These are phyloP conservation scores for Arabis hirsuta DNA, from an alignment of 345 rosid genomes.

Conservation along the genomic window DNA sequence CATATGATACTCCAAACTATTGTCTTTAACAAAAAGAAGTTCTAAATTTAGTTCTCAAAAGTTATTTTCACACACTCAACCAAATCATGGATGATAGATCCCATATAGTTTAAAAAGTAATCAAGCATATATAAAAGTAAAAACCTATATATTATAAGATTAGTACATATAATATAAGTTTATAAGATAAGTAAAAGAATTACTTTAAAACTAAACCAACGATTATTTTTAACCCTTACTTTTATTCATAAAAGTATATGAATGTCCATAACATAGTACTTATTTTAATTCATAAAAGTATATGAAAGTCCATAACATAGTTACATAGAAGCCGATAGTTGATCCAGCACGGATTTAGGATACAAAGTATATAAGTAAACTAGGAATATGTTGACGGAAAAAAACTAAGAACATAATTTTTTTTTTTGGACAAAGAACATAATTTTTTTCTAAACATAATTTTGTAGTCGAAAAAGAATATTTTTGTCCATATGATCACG, in stretches of 20 bases:
- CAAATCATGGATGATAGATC: slow-evolving; percentile 1
- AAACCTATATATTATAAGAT: no score
- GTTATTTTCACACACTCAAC: slow-evolving; percentile 20
- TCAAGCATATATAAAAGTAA: background rate
- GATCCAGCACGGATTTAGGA: background rate
- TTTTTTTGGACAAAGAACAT: background rate
- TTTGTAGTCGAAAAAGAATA: background rate
- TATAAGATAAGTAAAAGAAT: no score
- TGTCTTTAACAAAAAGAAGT: slow-evolving; percentile 5
- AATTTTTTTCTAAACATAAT: background rate
- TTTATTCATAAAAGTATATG: no score
- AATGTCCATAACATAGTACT: no score
- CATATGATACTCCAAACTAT: slow-evolving; percentile 32
- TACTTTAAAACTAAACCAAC: no score
- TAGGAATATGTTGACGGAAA: background rate
- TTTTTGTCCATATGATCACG: background rate
- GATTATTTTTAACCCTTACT: no score
- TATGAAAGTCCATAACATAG: no score
- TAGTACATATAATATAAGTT: no score
- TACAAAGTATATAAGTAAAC: background rate
- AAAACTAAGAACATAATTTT: no score
- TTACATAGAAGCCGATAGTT: background rate
- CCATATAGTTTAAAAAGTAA: background rate
- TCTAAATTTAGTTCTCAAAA: background rate
- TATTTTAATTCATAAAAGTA: no score